Evolutionary conservation across 208 protist species (phyloP).

Genomic region (Trypanosoma grayi): DNA sequence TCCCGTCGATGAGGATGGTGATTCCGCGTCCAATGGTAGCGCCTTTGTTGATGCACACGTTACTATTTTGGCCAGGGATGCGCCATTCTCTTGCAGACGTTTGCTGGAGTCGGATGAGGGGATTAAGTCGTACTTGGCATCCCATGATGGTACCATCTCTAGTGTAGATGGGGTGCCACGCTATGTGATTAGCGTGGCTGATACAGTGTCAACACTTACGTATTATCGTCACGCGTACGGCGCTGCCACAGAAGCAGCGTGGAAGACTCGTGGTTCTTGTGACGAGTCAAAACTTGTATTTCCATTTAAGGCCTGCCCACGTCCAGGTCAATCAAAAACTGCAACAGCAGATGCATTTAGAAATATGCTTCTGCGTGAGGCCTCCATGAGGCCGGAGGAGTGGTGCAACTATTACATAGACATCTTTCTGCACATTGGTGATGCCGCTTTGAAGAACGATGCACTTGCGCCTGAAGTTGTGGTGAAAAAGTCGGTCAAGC

Average conservation of each 20-base stretch:
- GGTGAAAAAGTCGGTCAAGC: slow-evolving; percentile 23
- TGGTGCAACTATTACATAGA: slow-evolving; percentile 88
- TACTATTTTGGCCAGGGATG: slow-evolving; percentile 83
- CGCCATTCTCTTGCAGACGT: slow-evolving; percentile 68
- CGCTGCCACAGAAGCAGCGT: slow-evolving; percentile 22
- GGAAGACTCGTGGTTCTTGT: background rate
- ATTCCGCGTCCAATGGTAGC: slow-evolving; percentile 27
- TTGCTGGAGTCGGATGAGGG: slow-evolving; percentile 43
- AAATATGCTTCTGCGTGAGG: slow-evolving; percentile 68
- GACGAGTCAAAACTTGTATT: slow-evolving; percentile 43
- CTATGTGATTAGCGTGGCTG: slow-evolving; percentile 80
- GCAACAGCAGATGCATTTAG: slow-evolving; percentile 55
- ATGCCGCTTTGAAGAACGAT: slow-evolving; percentile 73
- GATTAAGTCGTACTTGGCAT: slow-evolving; percentile 50
- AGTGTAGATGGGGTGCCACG: slow-evolving; percentile 37
- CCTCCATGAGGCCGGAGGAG: slow-evolving; percentile 82
- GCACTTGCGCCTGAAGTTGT: slow-evolving; percentile 27
- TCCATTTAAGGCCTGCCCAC: slow-evolving; percentile 60
- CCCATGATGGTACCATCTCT: slow-evolving; percentile 38
- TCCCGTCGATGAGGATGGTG: slow-evolving; percentile 60
- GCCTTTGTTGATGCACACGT: slow-evolving; percentile 79
- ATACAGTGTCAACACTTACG: slow-evolving; percentile 69
- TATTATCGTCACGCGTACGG: slow-evolving; percentile 77
- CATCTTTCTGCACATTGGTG: slow-evolving; percentile 76
- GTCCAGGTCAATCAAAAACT: slow-evolving; percentile 36